Conservation (phyloP, 2,329 filamentous ascomycete species). For the Helminthosporium solani region DNA sequence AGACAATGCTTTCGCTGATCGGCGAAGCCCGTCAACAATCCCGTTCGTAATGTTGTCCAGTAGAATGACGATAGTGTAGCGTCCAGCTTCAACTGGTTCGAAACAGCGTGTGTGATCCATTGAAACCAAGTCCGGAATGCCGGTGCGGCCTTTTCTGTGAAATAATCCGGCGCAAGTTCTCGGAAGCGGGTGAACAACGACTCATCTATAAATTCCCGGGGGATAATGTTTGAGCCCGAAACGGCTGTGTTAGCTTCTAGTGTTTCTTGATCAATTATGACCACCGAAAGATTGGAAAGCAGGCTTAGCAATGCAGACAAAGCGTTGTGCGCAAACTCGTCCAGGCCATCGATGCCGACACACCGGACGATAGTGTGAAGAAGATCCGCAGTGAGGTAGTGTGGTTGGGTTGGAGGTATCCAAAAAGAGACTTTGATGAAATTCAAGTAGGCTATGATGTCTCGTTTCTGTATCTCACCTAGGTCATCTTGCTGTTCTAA, state of each 20-base stretch:
- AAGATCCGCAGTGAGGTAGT: slow-evolving; percentile 20
- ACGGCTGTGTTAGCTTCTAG: neutral
- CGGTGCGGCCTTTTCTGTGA: slow-evolving; percentile 21
- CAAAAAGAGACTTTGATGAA: slow-evolving; percentile 38
- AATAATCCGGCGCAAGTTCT: slow-evolving; percentile 19
- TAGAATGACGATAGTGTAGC: slow-evolving; percentile 37
- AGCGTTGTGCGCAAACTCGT: slow-evolving; percentile 25
- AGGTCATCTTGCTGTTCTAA: neutral
- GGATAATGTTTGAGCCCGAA: slow-evolving; percentile 1
- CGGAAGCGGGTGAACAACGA: slow-evolving; percentile 27
- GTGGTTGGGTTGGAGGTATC: slow-evolving; percentile 20
- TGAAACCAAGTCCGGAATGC: slow-evolving; percentile 40
- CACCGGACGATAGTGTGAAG: slow-evolving; percentile 20
- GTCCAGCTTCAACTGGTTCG: slow-evolving; percentile 17
- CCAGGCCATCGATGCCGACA: slow-evolving; percentile 21
- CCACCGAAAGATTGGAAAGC: slow-evolving; percentile 9
- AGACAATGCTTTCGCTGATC: slow-evolving; percentile 51
- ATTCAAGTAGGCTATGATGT: slow-evolving; percentile 17
- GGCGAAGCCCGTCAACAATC: slow-evolving; percentile 45
- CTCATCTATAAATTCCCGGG: slow-evolving; percentile 15
- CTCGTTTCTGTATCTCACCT: neutral
- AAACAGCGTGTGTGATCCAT: slow-evolving; percentile 29
- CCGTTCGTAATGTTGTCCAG: slow-evolving; percentile 43
- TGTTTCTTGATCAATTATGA: slow-evolving; percentile 4
- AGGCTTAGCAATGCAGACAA: slow-evolving; percentile 31